Percentiles rank a stretch among this genome's conserved stretches.
These are phyloP conservation scores for Ambrosiella xylebori DNA, from an alignment of 2,329 filamentous ascomycete species.

Conservation along the genomic window DNA sequence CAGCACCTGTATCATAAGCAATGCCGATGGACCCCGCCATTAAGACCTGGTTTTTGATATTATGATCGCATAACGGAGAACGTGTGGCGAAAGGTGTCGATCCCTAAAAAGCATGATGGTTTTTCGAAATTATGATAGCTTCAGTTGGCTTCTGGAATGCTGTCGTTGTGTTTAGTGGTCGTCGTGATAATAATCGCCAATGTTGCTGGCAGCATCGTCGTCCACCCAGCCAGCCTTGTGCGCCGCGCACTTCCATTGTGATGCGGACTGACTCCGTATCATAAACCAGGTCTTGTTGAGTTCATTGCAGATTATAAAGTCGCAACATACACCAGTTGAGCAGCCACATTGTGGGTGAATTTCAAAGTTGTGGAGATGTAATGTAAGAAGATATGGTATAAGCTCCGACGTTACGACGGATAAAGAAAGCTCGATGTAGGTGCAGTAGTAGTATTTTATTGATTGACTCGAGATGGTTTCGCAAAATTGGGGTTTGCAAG, in stretches of 20 bases:
- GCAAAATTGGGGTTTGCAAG: constrained; percentile 10
- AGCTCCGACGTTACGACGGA: background rate
- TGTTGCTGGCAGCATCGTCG: no score
- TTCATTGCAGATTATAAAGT: background rate
- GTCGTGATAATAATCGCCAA: no score
- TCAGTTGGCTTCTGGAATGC: no score
- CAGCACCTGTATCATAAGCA: constrained; percentile 13
- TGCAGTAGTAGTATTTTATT: background rate
- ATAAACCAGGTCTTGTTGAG: no score
- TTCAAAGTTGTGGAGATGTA: background rate
- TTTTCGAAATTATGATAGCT: no score
- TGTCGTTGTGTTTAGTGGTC: no score
- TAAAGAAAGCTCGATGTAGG: background rate
- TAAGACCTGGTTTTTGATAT: background rate
- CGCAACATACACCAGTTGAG: constrained; percentile 73
- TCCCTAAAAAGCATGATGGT: no score
- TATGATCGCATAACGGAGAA: no score
- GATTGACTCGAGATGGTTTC: background rate
- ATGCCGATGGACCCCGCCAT: background rate
- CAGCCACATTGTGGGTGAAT: constrained; percentile 58
- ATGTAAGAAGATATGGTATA: background rate
- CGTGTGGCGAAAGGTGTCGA: no score
- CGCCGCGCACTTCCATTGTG: background rate
- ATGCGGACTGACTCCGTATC: no score
- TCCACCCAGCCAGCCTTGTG: background rate